Conservation (phyloP, 148 eudicot species). For the Oxyria digyna region DNA sequence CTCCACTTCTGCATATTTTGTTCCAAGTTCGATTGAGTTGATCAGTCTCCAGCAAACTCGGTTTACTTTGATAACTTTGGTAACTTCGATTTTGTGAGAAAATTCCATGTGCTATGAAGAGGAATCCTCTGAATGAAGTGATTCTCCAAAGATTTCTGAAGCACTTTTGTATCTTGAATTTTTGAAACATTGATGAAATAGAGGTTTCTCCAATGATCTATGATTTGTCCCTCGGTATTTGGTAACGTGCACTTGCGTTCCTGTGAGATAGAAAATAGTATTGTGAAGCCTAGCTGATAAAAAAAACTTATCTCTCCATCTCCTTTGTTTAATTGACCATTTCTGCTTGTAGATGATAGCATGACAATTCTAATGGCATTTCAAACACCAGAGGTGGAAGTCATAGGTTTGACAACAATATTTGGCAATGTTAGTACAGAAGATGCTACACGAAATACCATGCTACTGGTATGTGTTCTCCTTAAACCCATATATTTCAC, state of each 20-base stretch:
- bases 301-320: background rate
- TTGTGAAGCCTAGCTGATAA: background rate
- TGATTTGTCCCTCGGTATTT: background rate
- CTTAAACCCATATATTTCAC: conserved; percentile 3
- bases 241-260: background rate
- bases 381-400: conserved; percentile 61
- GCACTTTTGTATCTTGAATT: background rate
- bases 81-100: background rate
- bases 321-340: background rate
- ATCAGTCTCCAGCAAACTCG: background rate
- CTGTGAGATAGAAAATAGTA: background rate
- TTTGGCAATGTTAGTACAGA: conserved; percentile 77
- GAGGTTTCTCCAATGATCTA: background rate
- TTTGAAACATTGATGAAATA: background rate
- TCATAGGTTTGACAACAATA: conserved; percentile 76
- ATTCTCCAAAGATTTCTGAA: background rate
- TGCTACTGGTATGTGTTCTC: conserved; percentile 53
- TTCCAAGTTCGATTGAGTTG: background rate
- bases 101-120: background rate
- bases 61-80: background rate
- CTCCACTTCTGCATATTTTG: background rate
- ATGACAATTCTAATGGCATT: conserved; percentile 92
- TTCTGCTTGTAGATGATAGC: conserved; percentile 60
- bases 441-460: conserved; percentile 68
- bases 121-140: background rate